These are phyloP conservation scores for Cadophora gregata DNA, from an alignment of 2,329 filamentous ascomycete species.

Conservation along the genomic window DNA sequence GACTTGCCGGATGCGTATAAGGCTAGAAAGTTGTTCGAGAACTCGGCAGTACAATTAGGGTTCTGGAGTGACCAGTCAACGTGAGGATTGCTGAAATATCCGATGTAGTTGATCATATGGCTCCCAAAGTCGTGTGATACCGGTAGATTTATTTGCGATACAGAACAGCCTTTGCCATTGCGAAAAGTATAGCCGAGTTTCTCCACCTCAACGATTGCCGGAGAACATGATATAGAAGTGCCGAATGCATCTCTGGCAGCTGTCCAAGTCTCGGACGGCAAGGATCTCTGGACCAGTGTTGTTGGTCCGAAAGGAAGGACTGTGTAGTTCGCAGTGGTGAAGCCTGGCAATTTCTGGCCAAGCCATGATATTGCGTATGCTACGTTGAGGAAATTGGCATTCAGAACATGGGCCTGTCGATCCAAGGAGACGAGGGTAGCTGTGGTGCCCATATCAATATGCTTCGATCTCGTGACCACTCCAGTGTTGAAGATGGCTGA, in stretches of 20 bases:
- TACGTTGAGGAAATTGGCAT: conserved; percentile 49
- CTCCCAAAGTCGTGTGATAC: neutral
- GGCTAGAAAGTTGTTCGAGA: conserved; percentile 49
- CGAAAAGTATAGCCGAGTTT: conserved; percentile 39
- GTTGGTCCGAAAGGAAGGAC: conserved; percentile 51
- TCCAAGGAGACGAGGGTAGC: conserved; percentile 40
- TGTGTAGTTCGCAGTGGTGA: conserved; percentile 51
- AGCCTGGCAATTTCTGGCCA: conserved; percentile 51
- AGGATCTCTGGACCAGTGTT: neutral
- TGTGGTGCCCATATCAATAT: conserved; percentile 31
- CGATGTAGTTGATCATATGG: conserved; percentile 47
- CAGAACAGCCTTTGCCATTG: conserved; percentile 49
- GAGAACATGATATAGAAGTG: conserved; percentile 49
- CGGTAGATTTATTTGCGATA: conserved; percentile 30
- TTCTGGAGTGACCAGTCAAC: conserved; percentile 45
- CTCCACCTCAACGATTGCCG: conserved; percentile 36
- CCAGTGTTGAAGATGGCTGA: conserved; percentile 57
- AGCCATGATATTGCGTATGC: conserved; percentile 55
- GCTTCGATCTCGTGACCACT: conserved; percentile 37
- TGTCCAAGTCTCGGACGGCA: conserved; percentile 30
- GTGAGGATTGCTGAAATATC: conserved; percentile 48
- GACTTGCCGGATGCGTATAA: conserved; percentile 36
- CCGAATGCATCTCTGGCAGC: conserved; percentile 43
- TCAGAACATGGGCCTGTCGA: conserved; percentile 44
- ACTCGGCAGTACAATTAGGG: conserved; percentile 42